Base-by-base conservation (phyloP, 2,329 filamentous ascomycete species). In the Ophiobolus disseminans region DNA sequence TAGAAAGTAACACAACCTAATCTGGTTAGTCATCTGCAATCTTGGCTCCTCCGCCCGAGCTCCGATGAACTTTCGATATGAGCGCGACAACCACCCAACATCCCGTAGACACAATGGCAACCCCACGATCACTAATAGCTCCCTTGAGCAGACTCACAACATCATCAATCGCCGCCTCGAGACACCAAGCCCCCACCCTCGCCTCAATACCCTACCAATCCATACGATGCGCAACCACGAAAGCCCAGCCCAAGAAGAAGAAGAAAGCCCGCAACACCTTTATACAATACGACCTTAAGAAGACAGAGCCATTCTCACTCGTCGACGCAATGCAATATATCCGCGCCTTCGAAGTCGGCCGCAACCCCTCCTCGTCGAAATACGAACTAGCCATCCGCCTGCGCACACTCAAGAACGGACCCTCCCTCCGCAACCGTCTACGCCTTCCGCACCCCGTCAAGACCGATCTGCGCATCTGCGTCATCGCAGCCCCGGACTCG, bases 291-390 rank as follows among this genome's bases (percentile, higher is more conserved):
- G 79, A 86, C 55, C 73, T 93, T 56, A 82, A 82, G 54, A 78
- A 85, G 57, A 82, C 85, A 34, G 80, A 90, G 26, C 87, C 89
- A 66, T 96, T 88, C 68, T 84, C 91, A 1, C 80, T 99, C 23
- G 88, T 90, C 60, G 94, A 99, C 78, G 95, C 94, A 13, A 94
- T 99, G 85, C 85, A 92, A 90, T 94, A 96, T 72, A 85, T 99
- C 58, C 90, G 91, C 66, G 93, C 94, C 38, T 86, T 88, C 67
- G 94, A 99, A 82, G 92, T 97, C 63, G 93, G 94, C 67, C 85
- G 85, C 43, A 83, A 87, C 39, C 88, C 90, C 3, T 80, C 82
- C 2, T 79, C 80, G 9, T 80, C 86, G 60, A 97, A 97, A 74
- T 99, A 99, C 78, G 94, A 97, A 73, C 66, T 97, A 40, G 83